A percentile compares a stretch with the other conserved stretches of the same genome.
These are phyloP conservation scores for Entophlyctis helioformis DNA, from an alignment of 192 early-diverging fungal species.

Conservation along the genomic window DNA sequence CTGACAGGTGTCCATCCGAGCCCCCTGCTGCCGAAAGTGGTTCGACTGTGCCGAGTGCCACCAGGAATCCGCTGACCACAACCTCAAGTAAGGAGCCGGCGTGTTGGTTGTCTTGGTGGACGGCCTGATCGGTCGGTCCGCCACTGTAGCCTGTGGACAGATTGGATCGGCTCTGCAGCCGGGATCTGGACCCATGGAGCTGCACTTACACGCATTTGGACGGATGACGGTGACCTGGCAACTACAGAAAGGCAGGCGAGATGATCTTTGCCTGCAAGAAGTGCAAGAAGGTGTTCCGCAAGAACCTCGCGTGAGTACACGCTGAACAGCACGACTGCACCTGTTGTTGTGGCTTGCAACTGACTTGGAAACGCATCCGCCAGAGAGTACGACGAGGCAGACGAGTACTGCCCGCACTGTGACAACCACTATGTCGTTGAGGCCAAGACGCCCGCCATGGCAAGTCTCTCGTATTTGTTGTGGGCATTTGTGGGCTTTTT, in stretches of 20 bases:
- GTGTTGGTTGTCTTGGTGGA: too few species aligned
- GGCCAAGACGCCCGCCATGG: slow-evolving; percentile 76
- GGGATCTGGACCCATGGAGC: too few species aligned
- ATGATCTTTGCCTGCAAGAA: slow-evolving; percentile 98
- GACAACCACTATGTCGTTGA: slow-evolving; percentile 95
- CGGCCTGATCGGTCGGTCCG: too few species aligned
- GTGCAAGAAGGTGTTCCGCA: slow-evolving; percentile 96
- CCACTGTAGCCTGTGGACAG: too few species aligned
- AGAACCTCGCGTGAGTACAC: slow-evolving; percentile 52
- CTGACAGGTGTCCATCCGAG: slow-evolving; percentile 75
- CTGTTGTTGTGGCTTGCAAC: background rate
- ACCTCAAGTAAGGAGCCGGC: slow-evolving; percentile 39
- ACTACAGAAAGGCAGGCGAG: slow-evolving; percentile 58
- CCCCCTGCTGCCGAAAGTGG: slow-evolving; percentile 90
- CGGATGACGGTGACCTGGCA: too few species aligned
- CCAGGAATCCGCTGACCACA: slow-evolving; percentile 63
- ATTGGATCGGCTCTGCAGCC: too few species aligned
- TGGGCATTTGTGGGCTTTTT: background rate
- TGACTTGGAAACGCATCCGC: background rate
- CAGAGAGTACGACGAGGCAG: slow-evolving; percentile 82
- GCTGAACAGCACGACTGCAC: background rate
- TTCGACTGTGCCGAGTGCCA: slow-evolving; percentile 97
- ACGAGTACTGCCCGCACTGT: slow-evolving; percentile 97
- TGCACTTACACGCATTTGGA: too few species aligned
- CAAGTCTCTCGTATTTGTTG: slow-evolving; percentile 2